phyloP scores from a whole-genome alignment of 305 asterid genomes.

The Fraxinus angustifolia region DNA sequence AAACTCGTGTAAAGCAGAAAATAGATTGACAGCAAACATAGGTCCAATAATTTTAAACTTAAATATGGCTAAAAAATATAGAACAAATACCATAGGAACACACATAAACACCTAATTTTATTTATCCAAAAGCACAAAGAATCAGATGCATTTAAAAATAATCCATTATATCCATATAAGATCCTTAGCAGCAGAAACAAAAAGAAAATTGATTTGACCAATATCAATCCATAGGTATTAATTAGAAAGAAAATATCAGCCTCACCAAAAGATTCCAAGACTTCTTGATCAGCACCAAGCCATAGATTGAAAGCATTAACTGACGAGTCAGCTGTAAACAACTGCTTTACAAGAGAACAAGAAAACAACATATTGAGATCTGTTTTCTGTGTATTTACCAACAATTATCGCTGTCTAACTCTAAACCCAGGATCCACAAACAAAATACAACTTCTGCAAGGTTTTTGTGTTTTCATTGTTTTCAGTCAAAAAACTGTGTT shows the following conservation, averaged over 20 bases:
- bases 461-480: background rate
- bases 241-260: background rate
- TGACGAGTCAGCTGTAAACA: background rate
- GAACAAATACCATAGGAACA: background rate
- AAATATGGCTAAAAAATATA: background rate
- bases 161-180: background rate
- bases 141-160: background rate
- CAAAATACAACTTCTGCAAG: background rate
- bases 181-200: background rate
- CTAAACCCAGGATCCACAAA: background rate
- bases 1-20: constrained; percentile 1
- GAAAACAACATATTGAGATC: background rate
- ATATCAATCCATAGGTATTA: background rate
- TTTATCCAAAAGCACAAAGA: background rate
- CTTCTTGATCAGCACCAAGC: background rate
- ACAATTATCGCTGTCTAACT: background rate
- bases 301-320: background rate
- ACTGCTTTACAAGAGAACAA: background rate
- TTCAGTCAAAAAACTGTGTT: background rate
- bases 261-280: background rate
- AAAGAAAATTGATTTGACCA: background rate
- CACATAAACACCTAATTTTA: background rate
- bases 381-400: background rate
- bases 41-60: background rate
- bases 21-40: background rate